Evolutionary conservation across 2,329 filamentous ascomycete species (phyloP).

Genomic region (Hysterium pulicare): DNA sequence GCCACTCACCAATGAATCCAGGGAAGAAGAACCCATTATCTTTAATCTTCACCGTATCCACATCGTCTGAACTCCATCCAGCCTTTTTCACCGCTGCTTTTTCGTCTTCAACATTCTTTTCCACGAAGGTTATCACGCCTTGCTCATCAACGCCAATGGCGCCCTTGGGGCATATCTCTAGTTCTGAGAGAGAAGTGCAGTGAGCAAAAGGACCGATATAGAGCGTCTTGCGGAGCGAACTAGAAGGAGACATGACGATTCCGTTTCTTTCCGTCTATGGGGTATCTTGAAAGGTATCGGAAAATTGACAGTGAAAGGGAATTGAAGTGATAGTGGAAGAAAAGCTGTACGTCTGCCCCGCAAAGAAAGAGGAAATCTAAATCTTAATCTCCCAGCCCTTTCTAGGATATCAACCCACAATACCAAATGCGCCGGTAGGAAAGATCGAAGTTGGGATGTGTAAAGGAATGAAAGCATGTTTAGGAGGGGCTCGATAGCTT

Average conservation of each 20-base stretch:
- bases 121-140: slow-evolving; percentile 51
- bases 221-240: slow-evolving; percentile 36
- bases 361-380: too few relatives aligned
- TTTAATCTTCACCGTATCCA: slow-evolving; percentile 29
- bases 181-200: slow-evolving; percentile 44
- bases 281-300: neutral
- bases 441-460: too few relatives aligned
- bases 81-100: slow-evolving; percentile 20
- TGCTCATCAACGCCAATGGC: slow-evolving; percentile 51
- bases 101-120: slow-evolving; percentile 29
- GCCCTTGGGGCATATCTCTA: slow-evolving; percentile 49
- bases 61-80: slow-evolving; percentile 41
- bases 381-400: too few relatives aligned
- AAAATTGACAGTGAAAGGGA: neutral
- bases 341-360: too few relatives aligned
- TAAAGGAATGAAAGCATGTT: too few relatives aligned
- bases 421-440: too few relatives aligned
- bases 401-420: too few relatives aligned
- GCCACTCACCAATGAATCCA: slow-evolving; percentile 69
- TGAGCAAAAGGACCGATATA: slow-evolving; percentile 64
- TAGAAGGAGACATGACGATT: slow-evolving; percentile 23
- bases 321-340: neutral
- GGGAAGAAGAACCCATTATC: slow-evolving; percentile 75
- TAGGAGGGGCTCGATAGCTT: too few relatives aligned
- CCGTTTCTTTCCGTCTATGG: slow-evolving; percentile 8